phyloP scores from a whole-genome alignment of 140 eudicot species.

The Erigeron philadelphicus region DNA sequence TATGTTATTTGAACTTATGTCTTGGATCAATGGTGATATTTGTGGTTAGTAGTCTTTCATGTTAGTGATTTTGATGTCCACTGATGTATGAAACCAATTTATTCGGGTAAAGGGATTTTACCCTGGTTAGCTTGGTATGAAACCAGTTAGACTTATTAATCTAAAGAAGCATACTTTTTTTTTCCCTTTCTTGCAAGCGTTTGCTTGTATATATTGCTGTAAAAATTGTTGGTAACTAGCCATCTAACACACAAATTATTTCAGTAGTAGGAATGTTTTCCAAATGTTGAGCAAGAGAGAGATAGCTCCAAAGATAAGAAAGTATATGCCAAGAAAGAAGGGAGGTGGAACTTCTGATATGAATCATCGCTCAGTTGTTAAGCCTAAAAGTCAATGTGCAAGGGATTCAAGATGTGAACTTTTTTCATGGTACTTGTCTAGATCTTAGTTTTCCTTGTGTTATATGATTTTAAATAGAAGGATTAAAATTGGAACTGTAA shows the following conservation, averaged over 20 bases:
- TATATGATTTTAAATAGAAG: not conserved
- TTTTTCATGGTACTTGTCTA: conserved; percentile 41
- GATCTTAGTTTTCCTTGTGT: not conserved
- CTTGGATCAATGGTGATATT: conserved; percentile 10
- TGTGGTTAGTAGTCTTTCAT: not conserved
- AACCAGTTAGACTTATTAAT: not conserved
- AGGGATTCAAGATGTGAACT: conserved; percentile 52
- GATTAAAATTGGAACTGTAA: conserved; percentile 10
- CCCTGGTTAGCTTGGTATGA: not conserved
- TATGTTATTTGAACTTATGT: not conserved
- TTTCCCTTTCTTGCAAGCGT: not conserved
- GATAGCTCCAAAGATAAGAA: conserved; percentile 44
- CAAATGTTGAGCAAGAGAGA: conserved; percentile 44
- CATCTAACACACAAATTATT: conserved; percentile 7
- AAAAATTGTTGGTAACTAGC: not conserved
- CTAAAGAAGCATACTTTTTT: not conserved
- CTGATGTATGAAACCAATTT: not conserved
- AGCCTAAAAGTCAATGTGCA: conserved; percentile 32
- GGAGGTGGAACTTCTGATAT: conserved; percentile 31
- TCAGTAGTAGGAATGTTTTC: conserved; percentile 46
- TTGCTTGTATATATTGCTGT: conserved; percentile 1
- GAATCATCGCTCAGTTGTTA: conserved; percentile 24
- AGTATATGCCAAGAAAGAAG: conserved; percentile 28
- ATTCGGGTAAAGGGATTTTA: not conserved
- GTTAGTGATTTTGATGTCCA: not conserved